Evolutionary conservation across 176 grass and related monocot species (phyloP), one percentile per base, ranked within the genome.

Genomic region (Canna indica): DNA sequence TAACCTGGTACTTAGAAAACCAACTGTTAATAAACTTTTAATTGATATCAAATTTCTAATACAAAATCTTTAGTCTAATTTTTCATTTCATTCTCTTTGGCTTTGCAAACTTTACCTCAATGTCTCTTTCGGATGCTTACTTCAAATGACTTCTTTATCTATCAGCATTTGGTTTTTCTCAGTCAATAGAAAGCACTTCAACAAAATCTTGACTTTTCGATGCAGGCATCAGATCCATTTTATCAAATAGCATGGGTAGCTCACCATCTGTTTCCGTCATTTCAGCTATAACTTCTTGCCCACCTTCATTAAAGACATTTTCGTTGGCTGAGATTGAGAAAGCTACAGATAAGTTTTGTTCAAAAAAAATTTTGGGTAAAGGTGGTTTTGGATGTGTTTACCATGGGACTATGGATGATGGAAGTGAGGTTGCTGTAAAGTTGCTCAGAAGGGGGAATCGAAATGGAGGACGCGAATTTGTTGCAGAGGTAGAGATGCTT

Each of bases 381-480:
- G 75, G 75, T 46, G 75, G 75, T 58, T 77, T 77, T 77, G 64
- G 75, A 16, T 36, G 75, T 44, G 75, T 77, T 69, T 77, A 77
- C 18, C 47, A 69, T 42, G 75, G 75, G 11, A 32, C 53, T 18
- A 52, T 77, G 24, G 50, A 69, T 30, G 52, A 69, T 69, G 75
- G 63, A 59, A 69, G 36, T 59, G 65, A 69, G 25, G 75, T 69
- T 69, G 75, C 75, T 32, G 75, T 77, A 44, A 77, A 77, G 38
- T 45, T 77, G 65, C 52, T 77, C 15, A 69, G 35, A 31, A 77
- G 27, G 48, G 38, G 18, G 33, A 52, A 77, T 33, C 75, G 42
- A n/a, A 41, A 53, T 59, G 75, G 75, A 31, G 65, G 45, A 28
- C 75, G 61, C 38, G 74, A 77, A 13, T 77, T 77, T n/a, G 41